A percentile compares a stretch with the other conserved stretches of the same genome.
Evolutionary conservation across 2,329 filamentous ascomycete genomes (phyloP).

Genomic region (Botrytis cinerea): DNA sequence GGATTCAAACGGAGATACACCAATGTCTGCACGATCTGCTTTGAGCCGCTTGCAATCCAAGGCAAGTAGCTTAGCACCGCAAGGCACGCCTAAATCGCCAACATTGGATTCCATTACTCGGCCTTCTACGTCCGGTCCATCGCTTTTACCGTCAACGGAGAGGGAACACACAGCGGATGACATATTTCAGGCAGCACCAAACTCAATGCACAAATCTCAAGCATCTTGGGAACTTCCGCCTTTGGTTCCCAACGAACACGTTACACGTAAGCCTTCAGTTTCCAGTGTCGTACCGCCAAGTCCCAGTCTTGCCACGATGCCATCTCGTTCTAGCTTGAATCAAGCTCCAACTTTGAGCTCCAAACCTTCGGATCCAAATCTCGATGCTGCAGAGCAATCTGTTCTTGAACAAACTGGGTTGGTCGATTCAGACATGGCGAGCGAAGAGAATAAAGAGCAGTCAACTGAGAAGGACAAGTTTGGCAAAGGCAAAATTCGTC

Average conservation of each 20-base stretch:
- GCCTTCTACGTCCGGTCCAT: constrained; percentile 40
- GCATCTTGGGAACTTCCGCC: constrained; percentile 49
- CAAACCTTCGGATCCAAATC: constrained; percentile 27
- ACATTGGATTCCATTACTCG: constrained; percentile 40
- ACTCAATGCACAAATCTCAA: constrained; percentile 46
- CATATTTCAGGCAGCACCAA: constrained; percentile 53
- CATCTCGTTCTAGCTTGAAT: constrained; percentile 42
- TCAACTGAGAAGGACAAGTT: constrained; percentile 40
- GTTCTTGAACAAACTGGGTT: constrained; percentile 69
- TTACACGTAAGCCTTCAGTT: constrained; percentile 47
- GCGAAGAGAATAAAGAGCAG: constrained; percentile 42
- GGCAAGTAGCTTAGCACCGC: constrained; percentile 42
- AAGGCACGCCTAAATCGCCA: constrained; percentile 45
- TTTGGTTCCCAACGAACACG: constrained; percentile 42
- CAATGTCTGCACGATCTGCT: constrained; percentile 39
- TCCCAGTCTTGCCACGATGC: constrained; percentile 36
- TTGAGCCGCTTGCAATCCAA: constrained; percentile 43
- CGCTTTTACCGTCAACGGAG: constrained; percentile 39
- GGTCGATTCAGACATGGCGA: constrained; percentile 50
- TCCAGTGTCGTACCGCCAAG: constrained; percentile 46
- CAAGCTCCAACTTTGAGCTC: constrained; percentile 40
- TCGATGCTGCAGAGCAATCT: constrained; percentile 67
- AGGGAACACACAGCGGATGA: constrained; percentile 48
- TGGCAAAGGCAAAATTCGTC: constrained; percentile 60
- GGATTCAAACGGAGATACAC: constrained; percentile 30